These are phyloP conservation scores for Collariella sp. DNA, from an alignment of 495 filamentous ascomycete species.

Conservation along the genomic window DNA sequence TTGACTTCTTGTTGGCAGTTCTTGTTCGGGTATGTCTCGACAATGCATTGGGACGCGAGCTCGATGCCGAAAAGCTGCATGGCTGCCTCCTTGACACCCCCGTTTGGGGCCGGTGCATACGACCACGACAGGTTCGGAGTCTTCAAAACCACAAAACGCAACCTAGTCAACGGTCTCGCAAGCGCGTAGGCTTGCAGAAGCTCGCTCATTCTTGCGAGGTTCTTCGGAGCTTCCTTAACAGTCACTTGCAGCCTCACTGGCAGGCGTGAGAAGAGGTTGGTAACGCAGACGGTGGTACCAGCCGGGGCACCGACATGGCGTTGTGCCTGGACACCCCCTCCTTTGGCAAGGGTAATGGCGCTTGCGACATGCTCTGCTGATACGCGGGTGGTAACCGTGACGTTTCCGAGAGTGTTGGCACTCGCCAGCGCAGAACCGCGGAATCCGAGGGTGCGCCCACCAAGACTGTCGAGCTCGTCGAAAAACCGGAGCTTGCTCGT, in stretches of 20 bases:
- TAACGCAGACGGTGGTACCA: constrained; percentile 69
- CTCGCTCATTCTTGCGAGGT: constrained; percentile 53
- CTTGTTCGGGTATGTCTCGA: constrained; percentile 17
- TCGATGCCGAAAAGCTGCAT: constrained; percentile 63
- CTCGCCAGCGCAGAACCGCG: constrained; percentile 82
- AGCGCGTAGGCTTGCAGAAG: constrained; percentile 69
- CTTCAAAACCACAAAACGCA: constrained; percentile 62
- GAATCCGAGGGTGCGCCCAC: constrained; percentile 70
- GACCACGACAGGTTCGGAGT: constrained; percentile 56
- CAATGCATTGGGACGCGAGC: constrained; percentile 42
- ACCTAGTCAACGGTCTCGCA: constrained; percentile 52
- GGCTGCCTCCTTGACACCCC: constrained; percentile 55
- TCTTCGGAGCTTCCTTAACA: constrained; percentile 54
- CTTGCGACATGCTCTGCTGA: constrained; percentile 60
- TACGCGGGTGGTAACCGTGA: constrained; percentile 63
- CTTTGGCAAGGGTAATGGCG: constrained; percentile 27
- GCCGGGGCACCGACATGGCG: constrained; percentile 54
- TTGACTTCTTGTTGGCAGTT: not conserved
- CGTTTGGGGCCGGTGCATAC: constrained; percentile 55
- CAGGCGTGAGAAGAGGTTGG: constrained; percentile 56
- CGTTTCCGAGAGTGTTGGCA: constrained; percentile 54
- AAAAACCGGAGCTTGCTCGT: constrained; percentile 80
- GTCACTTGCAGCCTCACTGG: constrained; percentile 67
- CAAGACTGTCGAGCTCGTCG: constrained; percentile 59
- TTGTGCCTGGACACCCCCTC: constrained; percentile 34